phyloP scores from a whole-genome alignment of 2,329 filamentous ascomycete species.

The Calonectria crousiana region DNA sequence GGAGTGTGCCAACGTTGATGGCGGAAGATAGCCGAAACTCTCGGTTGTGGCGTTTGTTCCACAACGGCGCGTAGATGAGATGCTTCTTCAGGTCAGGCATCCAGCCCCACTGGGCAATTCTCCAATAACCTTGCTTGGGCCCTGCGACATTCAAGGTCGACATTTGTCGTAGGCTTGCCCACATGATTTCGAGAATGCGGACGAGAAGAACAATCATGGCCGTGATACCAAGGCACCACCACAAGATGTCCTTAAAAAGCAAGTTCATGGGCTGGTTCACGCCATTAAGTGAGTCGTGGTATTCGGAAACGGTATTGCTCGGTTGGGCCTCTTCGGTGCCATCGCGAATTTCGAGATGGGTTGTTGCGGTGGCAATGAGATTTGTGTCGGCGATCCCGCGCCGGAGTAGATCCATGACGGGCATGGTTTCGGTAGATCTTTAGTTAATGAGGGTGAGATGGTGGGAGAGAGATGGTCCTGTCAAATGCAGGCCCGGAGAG shows the following conservation, averaged over 20 bases:
- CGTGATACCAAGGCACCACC: constrained; percentile 71
- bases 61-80: constrained; percentile 71
- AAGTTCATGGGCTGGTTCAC: constrained; percentile 71
- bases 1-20: constrained; percentile 71
- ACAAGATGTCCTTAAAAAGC: constrained; percentile 68
- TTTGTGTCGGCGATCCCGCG: constrained; percentile 48
- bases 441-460: constrained; percentile 18
- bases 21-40: constrained; percentile 73
- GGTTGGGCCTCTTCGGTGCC: constrained; percentile 48
- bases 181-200: constrained; percentile 65
- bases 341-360: constrained; percentile 44
- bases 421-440: constrained; percentile 19
- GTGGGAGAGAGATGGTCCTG: not conserved
- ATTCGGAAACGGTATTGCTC: constrained; percentile 66
- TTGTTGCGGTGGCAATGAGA: constrained; percentile 48
- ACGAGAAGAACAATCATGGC: constrained; percentile 66
- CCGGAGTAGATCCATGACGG: constrained; percentile 49
- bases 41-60: constrained; percentile 75
- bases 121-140: constrained; percentile 71
- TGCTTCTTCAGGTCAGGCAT: constrained; percentile 73
- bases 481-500: not conserved
- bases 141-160: constrained; percentile 67
- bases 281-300: constrained; percentile 67
- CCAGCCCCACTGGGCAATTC: constrained; percentile 67
- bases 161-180: constrained; percentile 69